Evolutionary conservation across 2,329 filamentous ascomycete genomes (phyloP).

Genomic region (Colletotrichum karsti): DNA sequence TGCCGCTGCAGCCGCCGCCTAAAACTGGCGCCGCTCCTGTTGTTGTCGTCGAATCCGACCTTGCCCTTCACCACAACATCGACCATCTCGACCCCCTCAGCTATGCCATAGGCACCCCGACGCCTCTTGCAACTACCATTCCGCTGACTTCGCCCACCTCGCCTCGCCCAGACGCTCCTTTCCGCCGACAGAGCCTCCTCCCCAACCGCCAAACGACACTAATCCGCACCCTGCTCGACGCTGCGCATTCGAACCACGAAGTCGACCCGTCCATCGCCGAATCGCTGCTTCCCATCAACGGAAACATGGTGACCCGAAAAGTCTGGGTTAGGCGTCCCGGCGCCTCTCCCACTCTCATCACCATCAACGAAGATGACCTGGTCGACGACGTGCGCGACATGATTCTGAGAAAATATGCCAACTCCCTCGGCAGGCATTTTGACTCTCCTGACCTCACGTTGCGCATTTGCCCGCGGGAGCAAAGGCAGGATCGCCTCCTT

Average conservation of each 20-base stretch:
- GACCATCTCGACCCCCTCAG: slow-evolving; percentile 25
- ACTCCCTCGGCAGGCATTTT: slow-evolving; percentile 87
- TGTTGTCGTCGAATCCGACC: slow-evolving; percentile 2
- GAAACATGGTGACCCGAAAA: slow-evolving; percentile 75
- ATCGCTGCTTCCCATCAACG: slow-evolving; percentile 47
- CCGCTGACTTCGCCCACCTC: slow-evolving; percentile 28
- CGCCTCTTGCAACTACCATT: slow-evolving; percentile 14
- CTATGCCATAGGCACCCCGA: slow-evolving; percentile 26
- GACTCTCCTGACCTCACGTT: slow-evolving; percentile 91
- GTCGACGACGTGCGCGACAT: slow-evolving; percentile 95
- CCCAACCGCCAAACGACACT: slow-evolving; percentile 53
- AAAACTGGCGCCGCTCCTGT: slow-evolving; percentile 1
- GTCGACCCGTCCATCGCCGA: slow-evolving; percentile 48
- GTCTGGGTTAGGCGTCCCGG: slow-evolving; percentile 93
- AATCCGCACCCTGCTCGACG: slow-evolving; percentile 62
- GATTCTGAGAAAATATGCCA: slow-evolving; percentile 92
- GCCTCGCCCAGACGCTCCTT: slow-evolving; percentile 34
- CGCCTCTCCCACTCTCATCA: slow-evolving; percentile 86
- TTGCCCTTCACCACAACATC: slow-evolving; percentile 3
- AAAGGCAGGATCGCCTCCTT: slow-evolving; percentile 72
- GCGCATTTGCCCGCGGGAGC: slow-evolving; percentile 77
- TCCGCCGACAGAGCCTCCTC: slow-evolving; percentile 53
- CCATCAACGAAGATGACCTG: slow-evolving; percentile 85
- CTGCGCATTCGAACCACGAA: slow-evolving; percentile 46
- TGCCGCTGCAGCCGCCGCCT: background rate